Percentiles rank a stretch among this genome's conserved stretches.
phyloP scores from a whole-genome alignment of 225 moss, liverwort and hornwort genomes.

The Rhytidiadelphus loreus region DNA sequence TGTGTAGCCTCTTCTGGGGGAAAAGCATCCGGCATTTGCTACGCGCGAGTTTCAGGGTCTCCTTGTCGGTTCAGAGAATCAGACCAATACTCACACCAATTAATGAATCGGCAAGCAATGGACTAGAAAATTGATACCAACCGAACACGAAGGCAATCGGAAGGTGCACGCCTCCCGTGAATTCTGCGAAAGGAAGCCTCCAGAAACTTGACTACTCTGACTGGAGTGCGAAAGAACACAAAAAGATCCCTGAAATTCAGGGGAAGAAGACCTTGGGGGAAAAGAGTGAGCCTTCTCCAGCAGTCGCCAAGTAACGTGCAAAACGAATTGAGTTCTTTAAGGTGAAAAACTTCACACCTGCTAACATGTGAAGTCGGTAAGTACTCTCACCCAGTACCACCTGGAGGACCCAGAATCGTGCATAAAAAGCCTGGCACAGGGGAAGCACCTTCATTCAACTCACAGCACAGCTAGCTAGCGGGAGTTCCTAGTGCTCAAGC shows the following conservation, averaged over 20 bases:
- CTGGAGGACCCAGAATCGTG: neutral
- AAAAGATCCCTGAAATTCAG: neutral
- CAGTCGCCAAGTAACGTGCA: neutral
- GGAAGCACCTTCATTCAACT: neutral
- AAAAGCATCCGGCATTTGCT: neutral
- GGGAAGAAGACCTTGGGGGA: neutral
- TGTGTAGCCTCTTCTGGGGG: neutral
- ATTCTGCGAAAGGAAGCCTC: neutral
- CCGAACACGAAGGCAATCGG: neutral
- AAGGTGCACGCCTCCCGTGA: neutral
- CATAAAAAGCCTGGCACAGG: constrained; percentile 2
- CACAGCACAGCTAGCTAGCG: neutral
- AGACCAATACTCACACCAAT: neutral
- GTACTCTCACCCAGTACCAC: neutral
- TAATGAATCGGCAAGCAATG: neutral
- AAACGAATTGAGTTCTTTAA: neutral
- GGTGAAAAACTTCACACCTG: neutral
- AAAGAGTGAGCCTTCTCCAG: neutral
- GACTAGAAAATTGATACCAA: neutral
- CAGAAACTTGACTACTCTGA: neutral
- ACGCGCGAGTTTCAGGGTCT: neutral
- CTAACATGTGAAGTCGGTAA: constrained; percentile 22
- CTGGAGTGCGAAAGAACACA: neutral
- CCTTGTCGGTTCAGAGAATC: neutral
- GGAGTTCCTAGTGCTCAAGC: neutral